phyloP scores from a whole-genome alignment of 176 grass and related monocot species.

The Oryza glaberrima region DNA sequence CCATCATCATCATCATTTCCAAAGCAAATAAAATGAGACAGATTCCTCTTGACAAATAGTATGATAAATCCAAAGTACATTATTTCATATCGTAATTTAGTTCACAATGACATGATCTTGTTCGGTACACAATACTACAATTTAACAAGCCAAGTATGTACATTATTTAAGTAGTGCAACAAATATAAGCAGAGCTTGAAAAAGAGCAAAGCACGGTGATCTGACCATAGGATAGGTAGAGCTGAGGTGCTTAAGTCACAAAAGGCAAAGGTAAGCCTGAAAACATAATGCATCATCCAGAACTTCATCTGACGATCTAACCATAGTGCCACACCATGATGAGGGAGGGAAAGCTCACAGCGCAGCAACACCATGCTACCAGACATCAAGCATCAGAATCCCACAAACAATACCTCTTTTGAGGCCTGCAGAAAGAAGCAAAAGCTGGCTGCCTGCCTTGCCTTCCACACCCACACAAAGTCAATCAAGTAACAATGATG shows the following conservation, averaged over 20 bases:
- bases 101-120: constrained; percentile 22
- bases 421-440: constrained; percentile 44
- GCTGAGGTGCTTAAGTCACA: constrained; percentile 32
- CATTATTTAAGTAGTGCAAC: constrained; percentile 15
- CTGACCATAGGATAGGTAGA: constrained; percentile 31
- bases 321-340: neutral
- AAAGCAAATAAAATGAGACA: constrained; percentile 38
- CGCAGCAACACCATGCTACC: constrained; percentile 29
- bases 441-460: constrained; percentile 52
- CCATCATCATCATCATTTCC: constrained; percentile 25
- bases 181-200: neutral
- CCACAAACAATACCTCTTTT: constrained; percentile 39
- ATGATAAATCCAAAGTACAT: constrained; percentile 6
- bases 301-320: constrained; percentile 31
- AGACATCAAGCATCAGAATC: constrained; percentile 50
- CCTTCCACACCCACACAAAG: constrained; percentile 40
- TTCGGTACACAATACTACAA: constrained; percentile 21
- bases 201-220: constrained; percentile 13
- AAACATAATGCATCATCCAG: constrained; percentile 47
- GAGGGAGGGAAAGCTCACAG: constrained; percentile 18
- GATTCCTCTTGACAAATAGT: constrained; percentile 22
- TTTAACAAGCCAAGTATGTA: constrained; percentile 19
- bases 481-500: constrained; percentile 34
- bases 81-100: neutral
- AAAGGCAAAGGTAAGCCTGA: constrained; percentile 34